These are phyloP conservation scores for Ophiostoma sp. DNA, from an alignment of 2,329 filamentous ascomycete species.

Conservation along the genomic window DNA sequence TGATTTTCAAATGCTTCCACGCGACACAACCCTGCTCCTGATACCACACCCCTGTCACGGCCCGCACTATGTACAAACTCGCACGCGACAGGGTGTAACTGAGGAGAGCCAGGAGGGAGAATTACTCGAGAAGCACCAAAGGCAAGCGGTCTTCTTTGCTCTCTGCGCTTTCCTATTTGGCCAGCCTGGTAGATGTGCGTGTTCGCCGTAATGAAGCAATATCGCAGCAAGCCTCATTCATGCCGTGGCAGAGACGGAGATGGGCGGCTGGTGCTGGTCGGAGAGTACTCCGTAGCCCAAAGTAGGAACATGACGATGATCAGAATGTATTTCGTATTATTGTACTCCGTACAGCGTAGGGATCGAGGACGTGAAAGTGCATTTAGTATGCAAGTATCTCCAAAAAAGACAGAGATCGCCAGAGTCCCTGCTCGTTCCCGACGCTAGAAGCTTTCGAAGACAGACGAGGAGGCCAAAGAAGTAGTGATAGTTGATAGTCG, in stretches of 20 bases:
- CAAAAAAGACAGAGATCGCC: neutral
- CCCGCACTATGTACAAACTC: neutral
- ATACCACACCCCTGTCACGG: neutral
- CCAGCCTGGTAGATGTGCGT: neutral
- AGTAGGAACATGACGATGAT: neutral
- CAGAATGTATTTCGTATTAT: neutral
- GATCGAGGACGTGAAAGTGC: neutral
- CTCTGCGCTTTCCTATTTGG: neutral
- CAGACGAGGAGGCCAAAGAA: neutral
- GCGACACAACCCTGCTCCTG: conserved; percentile 1
- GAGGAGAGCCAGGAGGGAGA: neutral
- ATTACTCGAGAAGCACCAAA: neutral
- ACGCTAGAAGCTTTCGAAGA: conserved; percentile 34
- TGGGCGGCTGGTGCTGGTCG: neutral
- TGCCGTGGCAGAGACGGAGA: neutral
- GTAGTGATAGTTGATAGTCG: neutral
- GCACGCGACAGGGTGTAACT: neutral
- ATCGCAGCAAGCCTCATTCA: conserved; percentile 1
- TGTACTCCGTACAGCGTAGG: neutral
- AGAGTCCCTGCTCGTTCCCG: conserved; percentile 6
- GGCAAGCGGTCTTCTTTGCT: neutral
- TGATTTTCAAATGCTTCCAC: neutral
- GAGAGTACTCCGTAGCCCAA: conserved; percentile 10
- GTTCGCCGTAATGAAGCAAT: conserved; percentile 12
- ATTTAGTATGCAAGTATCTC: neutral